These are phyloP conservation scores for Colletotrichum costaricense DNA, from an alignment of 2,329 filamentous ascomycete genomes.

Conservation along the genomic window DNA sequence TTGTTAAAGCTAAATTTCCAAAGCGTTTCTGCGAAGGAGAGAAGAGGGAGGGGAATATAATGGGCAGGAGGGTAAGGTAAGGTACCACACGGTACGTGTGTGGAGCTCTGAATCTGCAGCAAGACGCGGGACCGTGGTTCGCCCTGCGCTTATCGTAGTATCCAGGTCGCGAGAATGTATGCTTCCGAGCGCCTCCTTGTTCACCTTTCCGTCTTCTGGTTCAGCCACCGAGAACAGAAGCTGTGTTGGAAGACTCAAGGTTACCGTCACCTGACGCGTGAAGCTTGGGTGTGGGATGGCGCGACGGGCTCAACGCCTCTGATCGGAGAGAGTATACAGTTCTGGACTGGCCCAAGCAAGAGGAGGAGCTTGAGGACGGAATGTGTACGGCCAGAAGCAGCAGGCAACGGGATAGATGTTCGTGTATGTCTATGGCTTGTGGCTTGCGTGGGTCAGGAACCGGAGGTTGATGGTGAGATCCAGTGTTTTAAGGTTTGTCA, in stretches of 20 bases:
- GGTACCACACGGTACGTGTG: slow-evolving; percentile 1
- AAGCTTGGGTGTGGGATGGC: slow-evolving; percentile 2
- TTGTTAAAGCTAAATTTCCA: slow-evolving; percentile 20
- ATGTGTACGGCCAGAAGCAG: slow-evolving; percentile 12
- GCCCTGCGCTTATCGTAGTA: slow-evolving; percentile 5
- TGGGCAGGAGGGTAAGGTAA: slow-evolving; percentile 22
- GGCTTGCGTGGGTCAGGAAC: slow-evolving; percentile 28
- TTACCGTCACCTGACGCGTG: not conserved
- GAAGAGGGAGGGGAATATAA: slow-evolving; percentile 14
- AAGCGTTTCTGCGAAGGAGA: not conserved
- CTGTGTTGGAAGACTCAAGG: slow-evolving; percentile 3
- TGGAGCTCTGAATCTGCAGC: slow-evolving; percentile 15
- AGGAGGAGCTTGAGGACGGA: not conserved
- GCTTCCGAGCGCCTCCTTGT: slow-evolving; percentile 4
- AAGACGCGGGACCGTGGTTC: slow-evolving; percentile 6
- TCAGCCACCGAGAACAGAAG: not conserved
- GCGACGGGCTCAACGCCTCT: not conserved
- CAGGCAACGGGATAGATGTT: not conserved
- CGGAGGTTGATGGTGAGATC: slow-evolving; percentile 5
- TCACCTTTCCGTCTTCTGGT: not conserved
- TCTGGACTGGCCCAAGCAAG: not conserved
- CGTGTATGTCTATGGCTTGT: slow-evolving; percentile 16
- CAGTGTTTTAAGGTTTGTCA: slow-evolving; percentile 31
- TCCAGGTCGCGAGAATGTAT: slow-evolving; percentile 12
- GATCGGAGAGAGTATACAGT: not conserved